phyloP scores from a whole-genome alignment of 75 land plant species.

The Sequoia sempervirens region DNA sequence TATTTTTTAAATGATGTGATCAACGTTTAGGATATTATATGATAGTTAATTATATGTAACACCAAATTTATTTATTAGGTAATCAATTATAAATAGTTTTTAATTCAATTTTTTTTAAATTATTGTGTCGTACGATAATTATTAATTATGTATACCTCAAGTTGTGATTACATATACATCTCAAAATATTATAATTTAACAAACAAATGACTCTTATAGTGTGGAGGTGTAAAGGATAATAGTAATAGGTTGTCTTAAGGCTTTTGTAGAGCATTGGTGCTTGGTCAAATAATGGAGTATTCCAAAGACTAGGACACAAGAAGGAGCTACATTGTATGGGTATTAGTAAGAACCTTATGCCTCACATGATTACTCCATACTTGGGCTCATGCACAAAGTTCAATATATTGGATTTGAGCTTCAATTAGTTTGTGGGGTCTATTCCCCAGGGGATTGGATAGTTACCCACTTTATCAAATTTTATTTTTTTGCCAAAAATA shows the following conservation, averaged over 20 bases:
- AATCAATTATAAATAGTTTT: too few species aligned
- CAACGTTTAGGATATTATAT: too few species aligned
- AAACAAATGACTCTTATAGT: too few species aligned
- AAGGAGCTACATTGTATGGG: slow-evolving; percentile 45
- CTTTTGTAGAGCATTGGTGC: slow-evolving; percentile 37
- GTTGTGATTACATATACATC: too few species aligned
- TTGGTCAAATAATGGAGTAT: background rate
- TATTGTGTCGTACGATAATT: too few species aligned
- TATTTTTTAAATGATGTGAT: too few species aligned
- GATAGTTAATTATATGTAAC: too few species aligned
- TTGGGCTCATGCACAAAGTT: slow-evolving; percentile 30
- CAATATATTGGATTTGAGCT: slow-evolving; percentile 54
- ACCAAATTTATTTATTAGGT: too few species aligned
- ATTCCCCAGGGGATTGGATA: slow-evolving; percentile 41
- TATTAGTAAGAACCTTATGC: slow-evolving; percentile 43
- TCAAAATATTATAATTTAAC: too few species aligned
- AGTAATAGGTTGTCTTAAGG: slow-evolving; percentile 22
- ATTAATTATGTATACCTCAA: too few species aligned
- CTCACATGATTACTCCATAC: slow-evolving; percentile 35
- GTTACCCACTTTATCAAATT: background rate
- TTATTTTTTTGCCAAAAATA: slow-evolving; percentile 7
- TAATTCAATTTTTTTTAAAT: too few species aligned
- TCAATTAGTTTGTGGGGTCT: slow-evolving; percentile 39
- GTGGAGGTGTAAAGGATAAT: too few species aligned
- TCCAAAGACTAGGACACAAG: slow-evolving; percentile 26